A percentile compares a stretch with the other conserved stretches of the same genome.
Conservation (phyloP, 306 rosid genomes). For the Canavalia gladiata region DNA sequence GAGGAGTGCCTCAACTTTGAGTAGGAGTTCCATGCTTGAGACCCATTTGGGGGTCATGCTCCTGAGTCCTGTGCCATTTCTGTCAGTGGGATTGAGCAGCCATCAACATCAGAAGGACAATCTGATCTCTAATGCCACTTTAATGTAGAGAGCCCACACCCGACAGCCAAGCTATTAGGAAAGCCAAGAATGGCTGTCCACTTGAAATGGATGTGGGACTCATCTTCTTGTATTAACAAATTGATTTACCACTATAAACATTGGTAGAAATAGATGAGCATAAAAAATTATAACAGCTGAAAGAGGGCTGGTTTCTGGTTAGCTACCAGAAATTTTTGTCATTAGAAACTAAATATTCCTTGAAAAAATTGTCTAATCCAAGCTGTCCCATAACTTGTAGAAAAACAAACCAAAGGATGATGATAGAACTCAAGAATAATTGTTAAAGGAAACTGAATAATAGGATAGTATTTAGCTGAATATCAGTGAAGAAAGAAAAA, state of each 20-base stretch:
- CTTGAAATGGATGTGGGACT: not conserved
- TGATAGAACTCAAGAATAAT: too few species aligned
- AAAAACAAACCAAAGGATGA: too few species aligned
- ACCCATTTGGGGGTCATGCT: not conserved
- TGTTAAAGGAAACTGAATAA: too few species aligned
- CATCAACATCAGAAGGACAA: not conserved
- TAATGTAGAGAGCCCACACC: not conserved
- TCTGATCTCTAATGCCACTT: not conserved
- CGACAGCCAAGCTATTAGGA: not conserved
- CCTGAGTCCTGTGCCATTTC: not conserved
- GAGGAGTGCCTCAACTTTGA: not conserved
- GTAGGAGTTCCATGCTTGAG: not conserved
- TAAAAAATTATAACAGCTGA: not conserved
- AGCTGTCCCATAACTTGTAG: too few species aligned
- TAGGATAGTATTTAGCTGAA: too few species aligned
- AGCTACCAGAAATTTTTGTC: not conserved
- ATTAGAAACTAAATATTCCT: not conserved
- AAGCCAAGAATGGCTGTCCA: not conserved
- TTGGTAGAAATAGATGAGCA: not conserved
- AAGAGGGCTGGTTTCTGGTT: not conserved
- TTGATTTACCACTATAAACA: not conserved
- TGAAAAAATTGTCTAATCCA: not conserved
- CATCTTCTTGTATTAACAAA: too few species aligned
- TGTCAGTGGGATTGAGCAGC: not conserved
- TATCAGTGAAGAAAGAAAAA: too few species aligned